A percentile compares a stretch with the other conserved stretches of the same genome.
Conservation (phyloP, 441 rosid species). For the Eutrema salsugineum region DNA sequence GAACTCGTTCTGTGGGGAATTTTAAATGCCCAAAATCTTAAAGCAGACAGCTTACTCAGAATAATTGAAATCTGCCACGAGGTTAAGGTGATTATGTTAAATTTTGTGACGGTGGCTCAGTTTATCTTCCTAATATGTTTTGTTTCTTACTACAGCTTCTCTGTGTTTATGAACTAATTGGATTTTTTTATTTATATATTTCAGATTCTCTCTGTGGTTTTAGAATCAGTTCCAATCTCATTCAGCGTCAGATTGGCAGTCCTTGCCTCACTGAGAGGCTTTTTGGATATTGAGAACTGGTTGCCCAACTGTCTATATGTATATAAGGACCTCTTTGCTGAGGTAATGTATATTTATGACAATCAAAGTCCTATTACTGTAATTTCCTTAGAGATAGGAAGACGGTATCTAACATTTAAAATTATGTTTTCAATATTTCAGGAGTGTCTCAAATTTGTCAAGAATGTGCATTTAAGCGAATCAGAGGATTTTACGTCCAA, state of each 20-base stretch:
- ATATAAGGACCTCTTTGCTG: conserved; percentile 73
- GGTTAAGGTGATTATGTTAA: conserved; percentile 57
- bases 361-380: neutral
- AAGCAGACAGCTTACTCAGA: conserved; percentile 58
- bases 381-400: conserved; percentile 10
- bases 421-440: conserved; percentile 31
- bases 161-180: conserved; percentile 2
- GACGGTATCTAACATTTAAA: conserved; percentile 22
- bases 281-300: conserved; percentile 88
- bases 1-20: conserved; percentile 77
- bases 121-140: neutral
- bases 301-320: conserved; percentile 52
- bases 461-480: conserved; percentile 69
- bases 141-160: neutral
- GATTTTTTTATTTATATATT: neutral
- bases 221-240: conserved; percentile 76
- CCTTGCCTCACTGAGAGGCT: conserved; percentile 77
- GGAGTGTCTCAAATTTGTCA: conserved; percentile 91
- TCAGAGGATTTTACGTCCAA: conserved; percentile 66
- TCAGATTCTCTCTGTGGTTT: conserved; percentile 69
- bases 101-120: neutral
- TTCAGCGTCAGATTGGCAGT: conserved; percentile 75
- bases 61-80: conserved; percentile 81
- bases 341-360: conserved; percentile 44
- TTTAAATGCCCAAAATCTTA: conserved; percentile 48